These are phyloP conservation scores for Rhodotorula sp. DNA, from an alignment of 1,284 basidiomycete species.

Conservation along the genomic window DNA sequence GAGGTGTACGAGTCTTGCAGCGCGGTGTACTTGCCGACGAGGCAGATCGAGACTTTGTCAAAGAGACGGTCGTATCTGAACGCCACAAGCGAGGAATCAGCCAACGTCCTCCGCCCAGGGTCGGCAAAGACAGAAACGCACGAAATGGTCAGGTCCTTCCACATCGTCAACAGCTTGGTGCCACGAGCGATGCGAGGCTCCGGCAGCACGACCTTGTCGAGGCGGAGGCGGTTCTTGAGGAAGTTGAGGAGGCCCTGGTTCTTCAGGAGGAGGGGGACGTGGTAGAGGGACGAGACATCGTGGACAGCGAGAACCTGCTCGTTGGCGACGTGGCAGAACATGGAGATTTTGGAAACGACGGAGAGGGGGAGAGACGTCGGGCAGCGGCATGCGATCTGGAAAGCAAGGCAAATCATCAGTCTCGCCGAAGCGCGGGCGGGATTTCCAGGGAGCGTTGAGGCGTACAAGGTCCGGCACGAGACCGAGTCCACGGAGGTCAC, in stretches of 20 bases:
- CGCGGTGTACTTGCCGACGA: constrained; percentile 98
- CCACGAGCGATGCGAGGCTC: constrained; percentile 64
- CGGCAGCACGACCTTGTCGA: constrained; percentile 62
- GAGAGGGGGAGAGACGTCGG: constrained; percentile 67
- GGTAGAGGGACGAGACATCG: constrained; percentile 95
- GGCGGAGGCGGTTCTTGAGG: constrained; percentile 75
- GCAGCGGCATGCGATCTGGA: constrained; percentile 78
- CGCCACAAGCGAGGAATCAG: background rate
- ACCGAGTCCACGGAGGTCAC: constrained; percentile 89
- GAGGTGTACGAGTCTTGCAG: constrained; percentile 99
- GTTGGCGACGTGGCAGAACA: constrained; percentile 96
- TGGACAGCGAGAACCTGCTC: constrained; percentile 97
- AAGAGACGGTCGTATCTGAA: constrained; percentile 78
- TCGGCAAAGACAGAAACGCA: constrained; percentile 45
- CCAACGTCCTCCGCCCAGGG: background rate
- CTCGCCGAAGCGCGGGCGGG: background rate
- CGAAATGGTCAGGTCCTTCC: constrained; percentile 81
- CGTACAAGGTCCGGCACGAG: constrained; percentile 76
- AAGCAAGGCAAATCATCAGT: background rate
- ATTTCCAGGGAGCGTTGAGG: constrained; percentile 43
- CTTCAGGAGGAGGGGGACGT: constrained; percentile 89
- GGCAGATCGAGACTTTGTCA: constrained; percentile 83
- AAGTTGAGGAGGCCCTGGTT: constrained; percentile 88
- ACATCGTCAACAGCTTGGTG: constrained; percentile 64
- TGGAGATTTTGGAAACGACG: constrained; percentile 94